phyloP scores from a whole-genome alignment of 1,284 basidiomycete species.

The Xerocomus amazonicus region DNA sequence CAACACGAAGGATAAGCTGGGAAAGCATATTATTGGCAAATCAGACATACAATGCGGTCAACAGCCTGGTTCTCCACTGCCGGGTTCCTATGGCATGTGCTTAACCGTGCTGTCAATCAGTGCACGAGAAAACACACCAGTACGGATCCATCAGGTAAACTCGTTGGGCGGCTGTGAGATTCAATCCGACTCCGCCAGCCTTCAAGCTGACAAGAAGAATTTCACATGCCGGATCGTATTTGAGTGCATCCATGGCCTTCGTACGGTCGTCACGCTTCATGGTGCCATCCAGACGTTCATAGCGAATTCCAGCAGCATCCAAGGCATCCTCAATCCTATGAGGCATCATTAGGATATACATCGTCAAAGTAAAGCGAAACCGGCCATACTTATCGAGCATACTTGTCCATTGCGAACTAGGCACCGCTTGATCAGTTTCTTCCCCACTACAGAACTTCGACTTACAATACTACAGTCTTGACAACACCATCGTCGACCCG shows the following conservation, averaged over 20 bases:
- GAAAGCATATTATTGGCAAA: not conserved
- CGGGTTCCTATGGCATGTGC: constrained; percentile 69
- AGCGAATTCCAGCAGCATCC: constrained; percentile 74
- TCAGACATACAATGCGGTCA: constrained; percentile 69
- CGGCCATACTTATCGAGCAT: constrained; percentile 85
- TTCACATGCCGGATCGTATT: constrained; percentile 80
- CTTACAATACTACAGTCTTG: constrained; percentile 93
- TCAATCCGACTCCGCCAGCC: constrained; percentile 95
- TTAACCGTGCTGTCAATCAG: constrained; percentile 6
- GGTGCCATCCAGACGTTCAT: constrained; percentile 90
- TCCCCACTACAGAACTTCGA: constrained; percentile 9
- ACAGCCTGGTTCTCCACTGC: constrained; percentile 96
- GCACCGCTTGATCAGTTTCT: constrained; percentile 16
- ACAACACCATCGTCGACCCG: constrained; percentile 62
- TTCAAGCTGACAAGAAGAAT: constrained; percentile 94
- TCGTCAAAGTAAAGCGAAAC: not conserved
- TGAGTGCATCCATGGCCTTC: constrained; percentile 86
- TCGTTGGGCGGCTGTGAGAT: constrained; percentile 87
- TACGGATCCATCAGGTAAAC: constrained; percentile 96
- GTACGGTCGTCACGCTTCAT: constrained; percentile 95
- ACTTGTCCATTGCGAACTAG: constrained; percentile 90
- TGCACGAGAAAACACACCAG: constrained; percentile 52
- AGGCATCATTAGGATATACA: constrained; percentile 12
- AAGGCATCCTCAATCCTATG: constrained; percentile 85
- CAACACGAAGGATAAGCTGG: constrained; percentile 7